phyloP scores from a whole-genome alignment of 2,329 filamentous ascomycete genomes.

The Cladosporium sp. region DNA sequence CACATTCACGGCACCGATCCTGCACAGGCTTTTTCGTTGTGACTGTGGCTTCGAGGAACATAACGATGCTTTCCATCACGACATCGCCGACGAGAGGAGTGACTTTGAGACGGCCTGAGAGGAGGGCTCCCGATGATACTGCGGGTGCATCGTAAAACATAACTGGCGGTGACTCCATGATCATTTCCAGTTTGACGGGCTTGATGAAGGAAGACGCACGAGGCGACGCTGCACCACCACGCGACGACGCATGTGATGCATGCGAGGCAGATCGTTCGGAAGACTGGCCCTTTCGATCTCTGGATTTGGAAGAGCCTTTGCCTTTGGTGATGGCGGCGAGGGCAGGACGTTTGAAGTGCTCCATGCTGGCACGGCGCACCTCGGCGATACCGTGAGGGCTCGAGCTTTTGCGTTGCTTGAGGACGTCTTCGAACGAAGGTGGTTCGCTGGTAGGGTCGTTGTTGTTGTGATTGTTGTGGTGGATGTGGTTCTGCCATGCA shows the following conservation, averaged over 20 bases:
- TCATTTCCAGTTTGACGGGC: constrained; percentile 52
- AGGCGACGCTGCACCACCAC: constrained; percentile 18
- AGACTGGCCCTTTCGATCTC: constrained; percentile 15
- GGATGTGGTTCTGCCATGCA: constrained; percentile 6
- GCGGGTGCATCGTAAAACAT: constrained; percentile 74
- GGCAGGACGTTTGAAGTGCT: constrained; percentile 31
- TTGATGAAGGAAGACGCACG: constrained; percentile 21
- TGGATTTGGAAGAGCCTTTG: constrained; percentile 12
- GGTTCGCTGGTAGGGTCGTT: not conserved
- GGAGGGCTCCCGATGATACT: constrained; percentile 74
- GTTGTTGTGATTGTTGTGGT: constrained; percentile 12
- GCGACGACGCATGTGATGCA: constrained; percentile 14
- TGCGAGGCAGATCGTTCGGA: constrained; percentile 26
- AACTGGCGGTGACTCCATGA: constrained; percentile 80
- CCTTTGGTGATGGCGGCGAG: constrained; percentile 14
- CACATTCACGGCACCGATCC: constrained; percentile 72
- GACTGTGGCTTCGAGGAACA: constrained; percentile 65
- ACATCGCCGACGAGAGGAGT: constrained; percentile 63
- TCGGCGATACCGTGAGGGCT: constrained; percentile 16
- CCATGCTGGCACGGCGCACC: constrained; percentile 28
- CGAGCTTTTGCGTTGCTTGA: constrained; percentile 16
- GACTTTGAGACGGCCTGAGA: constrained; percentile 77
- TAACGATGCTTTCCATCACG: constrained; percentile 64
- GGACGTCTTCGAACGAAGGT: constrained; percentile 11
- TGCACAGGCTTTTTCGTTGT: constrained; percentile 78